A percentile compares a stretch with the other conserved stretches of the same genome.
Conservation (phyloP, 1,284 basidiomycete genomes). For the Pyrrhoderma noxium region DNA sequence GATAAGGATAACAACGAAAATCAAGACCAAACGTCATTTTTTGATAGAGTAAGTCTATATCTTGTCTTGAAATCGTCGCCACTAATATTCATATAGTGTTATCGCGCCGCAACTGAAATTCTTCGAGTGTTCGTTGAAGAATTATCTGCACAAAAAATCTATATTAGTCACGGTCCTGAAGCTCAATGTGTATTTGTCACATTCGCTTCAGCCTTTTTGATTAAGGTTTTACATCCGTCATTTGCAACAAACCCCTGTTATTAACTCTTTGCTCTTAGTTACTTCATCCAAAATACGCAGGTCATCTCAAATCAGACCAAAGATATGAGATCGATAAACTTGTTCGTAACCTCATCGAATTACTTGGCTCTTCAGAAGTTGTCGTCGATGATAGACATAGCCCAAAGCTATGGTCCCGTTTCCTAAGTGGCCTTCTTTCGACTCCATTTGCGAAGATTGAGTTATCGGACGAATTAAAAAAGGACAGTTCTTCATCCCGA, state of each 20-base stretch:
- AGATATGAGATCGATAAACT: slow-evolving; percentile 52
- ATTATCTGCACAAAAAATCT: slow-evolving; percentile 45
- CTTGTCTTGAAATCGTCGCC: background rate
- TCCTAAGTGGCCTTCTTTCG: slow-evolving; percentile 61
- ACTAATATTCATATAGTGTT: slow-evolving; percentile 18
- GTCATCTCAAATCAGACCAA: slow-evolving; percentile 46
- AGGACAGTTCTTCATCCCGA: slow-evolving; percentile 12
- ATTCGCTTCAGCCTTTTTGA: slow-evolving; percentile 74
- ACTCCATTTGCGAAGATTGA: slow-evolving; percentile 43
- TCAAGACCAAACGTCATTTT: slow-evolving; percentile 53
- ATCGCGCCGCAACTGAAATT: slow-evolving; percentile 42
- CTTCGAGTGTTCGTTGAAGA: slow-evolving; percentile 57
- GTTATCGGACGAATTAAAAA: slow-evolving; percentile 22
- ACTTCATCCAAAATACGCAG: slow-evolving; percentile 62
- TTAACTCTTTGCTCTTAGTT: slow-evolving; percentile 34
- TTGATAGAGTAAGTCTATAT: slow-evolving; percentile 47
- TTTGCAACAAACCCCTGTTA: background rate
- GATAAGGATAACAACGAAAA: slow-evolving; percentile 37
- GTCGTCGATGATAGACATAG: slow-evolving; percentile 70
- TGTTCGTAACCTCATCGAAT: slow-evolving; percentile 58
- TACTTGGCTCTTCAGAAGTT: slow-evolving; percentile 57
- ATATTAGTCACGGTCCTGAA: slow-evolving; percentile 72
- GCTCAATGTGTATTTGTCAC: slow-evolving; percentile 80
- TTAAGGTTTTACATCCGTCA: slow-evolving; percentile 46
- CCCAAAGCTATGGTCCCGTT: slow-evolving; percentile 66